Percentiles rank a stretch among this genome's conserved stretches.
Conservation (phyloP, 768 basidiomycete genomes). For the Lactifluus pinguis region DNA sequence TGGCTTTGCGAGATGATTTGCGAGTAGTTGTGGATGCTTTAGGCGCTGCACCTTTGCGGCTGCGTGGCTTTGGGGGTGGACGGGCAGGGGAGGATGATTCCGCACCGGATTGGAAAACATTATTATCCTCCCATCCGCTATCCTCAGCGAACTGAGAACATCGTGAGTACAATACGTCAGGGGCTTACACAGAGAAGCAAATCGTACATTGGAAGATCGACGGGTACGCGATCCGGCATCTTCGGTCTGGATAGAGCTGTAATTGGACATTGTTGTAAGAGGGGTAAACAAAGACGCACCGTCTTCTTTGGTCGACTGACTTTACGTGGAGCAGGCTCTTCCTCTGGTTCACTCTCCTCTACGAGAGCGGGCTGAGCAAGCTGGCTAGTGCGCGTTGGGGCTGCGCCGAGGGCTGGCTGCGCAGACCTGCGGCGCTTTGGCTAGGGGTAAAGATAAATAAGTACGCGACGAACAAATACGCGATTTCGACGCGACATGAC, state of each 20-base stretch:
- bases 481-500: conserved; percentile 11
- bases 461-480: conserved; percentile 15
- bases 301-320: conserved; percentile 51
- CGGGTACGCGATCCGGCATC: conserved; percentile 46
- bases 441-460: conserved; percentile 30
- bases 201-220: conserved; percentile 35
- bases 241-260: conserved; percentile 30
- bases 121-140: conserved; percentile 87
- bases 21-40: conserved; percentile 32
- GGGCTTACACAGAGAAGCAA: not conserved
- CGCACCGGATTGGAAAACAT: conserved; percentile 83
- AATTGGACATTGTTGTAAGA: not conserved
- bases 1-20: conserved; percentile 53
- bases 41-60: conserved; percentile 34
- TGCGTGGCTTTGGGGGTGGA: conserved; percentile 40
- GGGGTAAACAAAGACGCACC: conserved; percentile 28
- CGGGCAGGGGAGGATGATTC: conserved; percentile 76
- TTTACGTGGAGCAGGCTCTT: conserved; percentile 51
- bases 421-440: conserved; percentile 76
- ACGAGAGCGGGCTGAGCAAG: conserved; percentile 37
- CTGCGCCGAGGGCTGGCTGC: conserved; percentile 54
- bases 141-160: conserved; percentile 40
- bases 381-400: conserved; percentile 29
- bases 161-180: not conserved
- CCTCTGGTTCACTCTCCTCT: conserved; percentile 76